Conservation (phyloP, 352 stramenopile species). For the Hyaloperonospora brassicae region DNA sequence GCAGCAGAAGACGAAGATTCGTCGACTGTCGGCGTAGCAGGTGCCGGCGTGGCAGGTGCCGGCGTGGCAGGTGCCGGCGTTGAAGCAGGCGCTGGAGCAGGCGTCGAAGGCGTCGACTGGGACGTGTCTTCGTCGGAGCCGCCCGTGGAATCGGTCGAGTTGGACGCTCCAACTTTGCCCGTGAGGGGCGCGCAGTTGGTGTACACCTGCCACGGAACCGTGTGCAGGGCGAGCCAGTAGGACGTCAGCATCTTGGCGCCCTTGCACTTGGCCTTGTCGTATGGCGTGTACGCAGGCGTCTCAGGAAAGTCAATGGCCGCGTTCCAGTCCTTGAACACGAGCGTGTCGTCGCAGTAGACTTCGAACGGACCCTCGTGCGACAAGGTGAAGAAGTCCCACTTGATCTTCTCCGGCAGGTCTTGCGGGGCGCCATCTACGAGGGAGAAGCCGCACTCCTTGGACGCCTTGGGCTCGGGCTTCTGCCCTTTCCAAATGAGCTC, state of each 20-base stretch:
- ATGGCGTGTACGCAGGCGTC: conserved; percentile 29
- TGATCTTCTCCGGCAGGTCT: conserved; percentile 21
- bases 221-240: conserved; percentile 43
- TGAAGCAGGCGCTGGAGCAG: conserved; percentile 5
- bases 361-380: conserved; percentile 39
- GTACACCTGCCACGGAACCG: conserved; percentile 41
- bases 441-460: conserved; percentile 30
- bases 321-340: conserved; percentile 37
- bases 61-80: conserved; percentile 8
- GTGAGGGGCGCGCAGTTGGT: conserved; percentile 34
- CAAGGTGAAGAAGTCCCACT: conserved; percentile 36
- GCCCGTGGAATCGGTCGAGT: conserved; percentile 11
- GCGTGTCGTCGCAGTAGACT: conserved; percentile 35
- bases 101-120: conserved; percentile 1
- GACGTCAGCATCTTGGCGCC: conserved; percentile 27
- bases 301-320: conserved; percentile 28
- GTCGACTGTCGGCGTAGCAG: too few species aligned
- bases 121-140: conserved; percentile 1
- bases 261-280: conserved; percentile 33
- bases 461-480: conserved; percentile 16
- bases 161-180: conserved; percentile 11
- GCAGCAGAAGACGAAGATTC: conserved; percentile 1
- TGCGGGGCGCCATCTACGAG: conserved; percentile 16
- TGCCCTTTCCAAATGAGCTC: conserved; percentile 21
- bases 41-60: conserved; percentile 1